These are phyloP conservation scores for Neocallimastix lanati DNA, from an alignment of 192 early-diverging fungal species.

Conservation along the genomic window DNA sequence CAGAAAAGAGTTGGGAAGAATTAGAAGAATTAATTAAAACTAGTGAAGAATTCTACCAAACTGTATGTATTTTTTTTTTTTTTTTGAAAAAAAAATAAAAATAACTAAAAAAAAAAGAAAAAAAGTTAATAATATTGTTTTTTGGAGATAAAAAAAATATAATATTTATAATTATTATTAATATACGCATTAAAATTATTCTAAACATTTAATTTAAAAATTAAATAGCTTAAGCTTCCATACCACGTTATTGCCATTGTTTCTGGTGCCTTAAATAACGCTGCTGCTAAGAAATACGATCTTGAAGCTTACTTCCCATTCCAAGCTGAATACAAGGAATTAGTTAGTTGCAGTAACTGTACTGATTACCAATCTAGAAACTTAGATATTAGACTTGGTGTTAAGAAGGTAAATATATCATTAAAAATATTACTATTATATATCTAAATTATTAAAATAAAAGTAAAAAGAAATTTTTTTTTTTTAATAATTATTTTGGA, in stretches of 20 bases:
- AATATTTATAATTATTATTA: too few species aligned
- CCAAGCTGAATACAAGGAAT: constrained; percentile 94
- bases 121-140: too few species aligned
- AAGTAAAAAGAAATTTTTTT: too few species aligned
- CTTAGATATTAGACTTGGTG: constrained; percentile 87
- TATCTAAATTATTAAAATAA: too few species aligned
- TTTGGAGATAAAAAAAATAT: too few species aligned
- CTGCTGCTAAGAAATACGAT: constrained; percentile 98
- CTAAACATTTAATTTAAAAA: too few species aligned
- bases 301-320: constrained; percentile 98
- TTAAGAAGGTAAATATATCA: constrained; percentile 51
- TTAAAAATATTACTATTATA: background rate
- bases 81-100: too few species aligned
- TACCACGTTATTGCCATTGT: constrained; percentile 93
- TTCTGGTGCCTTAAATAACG: constrained; percentile 93
- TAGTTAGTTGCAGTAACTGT: constrained; percentile 98
- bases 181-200: too few species aligned
- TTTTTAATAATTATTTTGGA: too few species aligned
- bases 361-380: constrained; percentile 93
- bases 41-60: constrained; percentile 88
- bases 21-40: constrained; percentile 84
- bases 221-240: constrained; percentile 74
- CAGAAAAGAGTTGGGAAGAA: constrained; percentile 97
- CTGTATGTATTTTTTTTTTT: constrained; percentile 13
- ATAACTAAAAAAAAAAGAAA: too few species aligned